Evolutionary conservation across 2,329 filamentous ascomycete species (phyloP).

Genomic region (Pseudogymnoascus sp.): DNA sequence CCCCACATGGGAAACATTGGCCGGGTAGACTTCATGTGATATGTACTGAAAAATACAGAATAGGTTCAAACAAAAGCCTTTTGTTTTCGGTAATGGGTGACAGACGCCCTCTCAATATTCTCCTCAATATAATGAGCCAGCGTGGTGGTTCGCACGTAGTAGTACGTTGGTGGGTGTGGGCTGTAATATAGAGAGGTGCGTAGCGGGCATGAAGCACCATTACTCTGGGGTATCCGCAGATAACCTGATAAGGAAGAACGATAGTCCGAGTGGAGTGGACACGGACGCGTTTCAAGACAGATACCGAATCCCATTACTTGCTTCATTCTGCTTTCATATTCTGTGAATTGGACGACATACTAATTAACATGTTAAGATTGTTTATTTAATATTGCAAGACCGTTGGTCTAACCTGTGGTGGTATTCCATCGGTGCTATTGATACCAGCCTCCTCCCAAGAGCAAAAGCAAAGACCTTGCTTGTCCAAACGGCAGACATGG

Average conservation of each 20-base stretch:
- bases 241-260: neutral
- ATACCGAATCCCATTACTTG: neutral
- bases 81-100: neutral
- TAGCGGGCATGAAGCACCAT: too few relatives aligned
- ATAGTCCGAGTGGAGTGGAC: neutral
- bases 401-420: neutral
- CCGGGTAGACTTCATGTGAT: neutral
- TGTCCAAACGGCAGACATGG: constrained; percentile 18
- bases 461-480: neutral
- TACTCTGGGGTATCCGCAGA: neutral
- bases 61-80: neutral
- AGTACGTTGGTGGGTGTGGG: neutral
- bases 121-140: neutral
- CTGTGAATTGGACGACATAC: neutral
- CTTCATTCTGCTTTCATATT: neutral
- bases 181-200: neutral
- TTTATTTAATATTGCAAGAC: neutral
- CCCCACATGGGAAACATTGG: neutral
- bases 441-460: neutral
- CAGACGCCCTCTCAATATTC: neutral
- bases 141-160: neutral
- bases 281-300: neutral
- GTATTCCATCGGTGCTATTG: neutral
- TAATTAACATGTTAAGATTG: constrained; percentile 2
- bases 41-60: neutral